Evolutionary conservation across 768 basidiomycete species (phyloP).

Genomic region (Phanerochaete carnosa): DNA sequence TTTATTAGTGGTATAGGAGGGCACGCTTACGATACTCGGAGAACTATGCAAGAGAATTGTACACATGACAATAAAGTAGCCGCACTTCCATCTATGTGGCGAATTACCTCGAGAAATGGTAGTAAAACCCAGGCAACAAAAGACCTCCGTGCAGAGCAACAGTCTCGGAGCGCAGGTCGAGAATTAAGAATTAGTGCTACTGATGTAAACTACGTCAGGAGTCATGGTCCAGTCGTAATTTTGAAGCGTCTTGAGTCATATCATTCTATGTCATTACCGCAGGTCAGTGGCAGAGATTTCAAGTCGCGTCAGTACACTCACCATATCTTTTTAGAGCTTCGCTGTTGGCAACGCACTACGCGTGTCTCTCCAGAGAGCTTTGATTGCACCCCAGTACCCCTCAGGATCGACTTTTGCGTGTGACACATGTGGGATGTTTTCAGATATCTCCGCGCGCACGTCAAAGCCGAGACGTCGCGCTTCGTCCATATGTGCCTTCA

Average conservation of each 20-base stretch:
- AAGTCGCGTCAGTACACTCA: neutral
- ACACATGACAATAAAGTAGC: neutral
- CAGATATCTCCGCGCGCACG: conserved; percentile 16
- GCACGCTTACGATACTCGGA: no score
- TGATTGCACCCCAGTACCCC: conserved; percentile 17
- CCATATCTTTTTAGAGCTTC: neutral
- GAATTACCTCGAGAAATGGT: neutral
- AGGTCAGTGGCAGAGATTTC: neutral
- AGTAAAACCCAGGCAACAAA: neutral
- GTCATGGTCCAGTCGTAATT: no score
- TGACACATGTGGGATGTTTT: conserved; percentile 13
- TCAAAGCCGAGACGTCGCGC: conserved; percentile 12
- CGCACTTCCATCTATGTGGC: neutral
- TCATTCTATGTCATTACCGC: neutral
- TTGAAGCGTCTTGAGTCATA: no score
- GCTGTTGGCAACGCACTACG: neutral
- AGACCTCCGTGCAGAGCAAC: neutral
- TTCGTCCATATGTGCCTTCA: conserved; percentile 13
- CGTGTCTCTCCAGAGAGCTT: conserved; percentile 12
- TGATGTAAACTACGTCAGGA: neutral
- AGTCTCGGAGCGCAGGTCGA: neutral
- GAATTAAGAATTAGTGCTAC: neutral
- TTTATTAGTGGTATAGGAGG: no score
- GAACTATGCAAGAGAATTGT: neutral
- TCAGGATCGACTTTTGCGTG: conserved; percentile 16